Percentiles rank a stretch among this genome's conserved stretches.
These are phyloP conservation scores for Ambrosiella beaveri DNA, from an alignment of 2,329 filamentous ascomycete species.

Conservation along the genomic window DNA sequence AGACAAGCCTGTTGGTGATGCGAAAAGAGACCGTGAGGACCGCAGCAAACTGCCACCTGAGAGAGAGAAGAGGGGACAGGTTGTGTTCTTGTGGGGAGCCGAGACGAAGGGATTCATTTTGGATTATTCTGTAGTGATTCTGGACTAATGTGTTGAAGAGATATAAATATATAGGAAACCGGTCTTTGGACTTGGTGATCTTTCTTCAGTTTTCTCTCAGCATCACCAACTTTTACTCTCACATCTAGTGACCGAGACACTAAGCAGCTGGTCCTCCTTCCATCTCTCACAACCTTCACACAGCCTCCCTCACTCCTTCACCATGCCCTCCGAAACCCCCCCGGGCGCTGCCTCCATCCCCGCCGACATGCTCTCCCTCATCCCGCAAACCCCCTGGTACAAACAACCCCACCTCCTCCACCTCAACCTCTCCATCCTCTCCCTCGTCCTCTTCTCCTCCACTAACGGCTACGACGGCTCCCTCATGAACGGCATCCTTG, in stretches of 20 bases:
- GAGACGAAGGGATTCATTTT: too few species aligned
- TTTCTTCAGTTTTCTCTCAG: neutral
- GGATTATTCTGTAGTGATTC: too few species aligned
- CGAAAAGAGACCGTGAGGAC: neutral
- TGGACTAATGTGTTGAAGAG: too few species aligned
- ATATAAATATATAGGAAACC: too few species aligned
- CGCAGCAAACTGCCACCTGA: neutral
- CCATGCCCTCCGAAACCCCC: neutral
- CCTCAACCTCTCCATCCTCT: conserved; percentile 41
- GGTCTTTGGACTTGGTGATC: too few species aligned
- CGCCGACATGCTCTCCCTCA: conserved; percentile 56
- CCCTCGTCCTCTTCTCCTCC: conserved; percentile 29
- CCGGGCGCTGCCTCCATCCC: conserved; percentile 1
- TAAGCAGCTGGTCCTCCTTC: neutral
- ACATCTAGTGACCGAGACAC: neutral
- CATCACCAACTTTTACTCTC: neutral
- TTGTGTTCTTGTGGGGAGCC: too few species aligned
- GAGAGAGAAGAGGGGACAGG: too few species aligned
- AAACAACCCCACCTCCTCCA: conserved; percentile 64
- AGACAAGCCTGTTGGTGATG: neutral
- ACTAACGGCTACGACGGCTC: conserved; percentile 37
- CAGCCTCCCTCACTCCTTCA: neutral
- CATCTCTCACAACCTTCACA: neutral
- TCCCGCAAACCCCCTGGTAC: conserved; percentile 65
- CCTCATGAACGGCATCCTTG: conserved; percentile 31